Percentiles rank a stretch among this genome's conserved stretches.
These are phyloP conservation scores for Metschnikowia kunwiensis DNA, from an alignment of 805 yeast genomes.

Conservation along the genomic window DNA sequence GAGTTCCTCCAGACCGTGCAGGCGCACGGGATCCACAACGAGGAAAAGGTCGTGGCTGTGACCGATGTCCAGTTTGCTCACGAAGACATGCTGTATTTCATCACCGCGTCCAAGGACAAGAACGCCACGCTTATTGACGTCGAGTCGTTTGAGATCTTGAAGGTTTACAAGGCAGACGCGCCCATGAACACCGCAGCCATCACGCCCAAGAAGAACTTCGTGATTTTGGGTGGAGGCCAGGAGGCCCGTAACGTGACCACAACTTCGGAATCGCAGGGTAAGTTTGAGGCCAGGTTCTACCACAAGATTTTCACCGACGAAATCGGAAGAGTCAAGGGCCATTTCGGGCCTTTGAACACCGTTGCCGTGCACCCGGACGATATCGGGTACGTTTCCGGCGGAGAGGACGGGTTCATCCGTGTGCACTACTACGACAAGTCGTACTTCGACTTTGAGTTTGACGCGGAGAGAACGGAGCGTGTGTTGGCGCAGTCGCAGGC, in stretches of 20 bases:
- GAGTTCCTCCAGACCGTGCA: conserved; percentile 55
- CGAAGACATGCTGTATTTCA: conserved; percentile 81
- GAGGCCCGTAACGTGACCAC: conserved; percentile 98
- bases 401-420: conserved; percentile 97
- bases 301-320: conserved; percentile 95
- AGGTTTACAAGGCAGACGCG: conserved; percentile 80
- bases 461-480: conserved; percentile 71
- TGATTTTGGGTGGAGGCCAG: conserved; percentile 98
- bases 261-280: conserved; percentile 90
- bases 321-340: conserved; percentile 96
- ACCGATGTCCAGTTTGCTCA: conserved; percentile 87
- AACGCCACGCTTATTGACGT: conserved; percentile 75
- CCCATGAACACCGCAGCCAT: conserved; percentile 95
- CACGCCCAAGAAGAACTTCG: conserved; percentile 88
- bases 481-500: conserved; percentile 32
- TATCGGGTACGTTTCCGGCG: conserved; percentile 90
- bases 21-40: conserved; percentile 67
- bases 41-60: conserved; percentile 44
- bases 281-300: conserved; percentile 92
- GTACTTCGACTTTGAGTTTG: conserved; percentile 90
- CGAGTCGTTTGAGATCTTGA: conserved; percentile 66
- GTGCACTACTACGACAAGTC: conserved; percentile 90
- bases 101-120: conserved; percentile 91
- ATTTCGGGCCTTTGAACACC: conserved; percentile 96
- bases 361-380: conserved; percentile 95